Conservation (phyloP, 75 land plant genomes). For the Pseudotsuga menziesii region DNA sequence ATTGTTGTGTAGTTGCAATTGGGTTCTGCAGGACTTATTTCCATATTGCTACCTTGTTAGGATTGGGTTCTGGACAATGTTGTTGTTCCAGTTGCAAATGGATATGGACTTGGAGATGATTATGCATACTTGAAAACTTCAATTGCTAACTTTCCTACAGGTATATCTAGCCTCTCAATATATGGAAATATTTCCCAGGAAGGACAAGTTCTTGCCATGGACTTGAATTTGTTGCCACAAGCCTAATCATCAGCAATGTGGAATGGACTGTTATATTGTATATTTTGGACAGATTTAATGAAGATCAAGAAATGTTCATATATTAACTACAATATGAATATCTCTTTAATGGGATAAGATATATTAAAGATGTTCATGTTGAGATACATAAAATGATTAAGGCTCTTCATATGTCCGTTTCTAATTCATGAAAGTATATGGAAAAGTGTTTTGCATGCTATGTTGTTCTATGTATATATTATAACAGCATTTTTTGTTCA, state of each 20-base stretch:
- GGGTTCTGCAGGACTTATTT: neutral
- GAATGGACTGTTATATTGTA: neutral
- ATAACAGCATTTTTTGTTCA: neutral
- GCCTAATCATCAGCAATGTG: neutral
- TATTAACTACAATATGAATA: neutral
- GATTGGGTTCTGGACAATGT: conserved; percentile 85
- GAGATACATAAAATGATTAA: neutral
- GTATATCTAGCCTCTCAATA: conserved; percentile 17
- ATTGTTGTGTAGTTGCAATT: neutral
- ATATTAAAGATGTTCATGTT: too few relatives aligned
- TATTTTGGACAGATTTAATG: neutral
- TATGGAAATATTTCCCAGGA: neutral
- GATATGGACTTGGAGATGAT: conserved; percentile 59
- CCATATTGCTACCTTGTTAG: conserved; percentile 24
- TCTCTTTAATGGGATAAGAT: too few relatives aligned
- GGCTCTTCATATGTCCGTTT: neutral
- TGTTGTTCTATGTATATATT: neutral
- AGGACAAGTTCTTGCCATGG: neutral
- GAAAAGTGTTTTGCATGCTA: neutral
- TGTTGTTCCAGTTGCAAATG: conserved; percentile 78
- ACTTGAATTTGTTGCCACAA: conserved; percentile 1
- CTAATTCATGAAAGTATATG: neutral
- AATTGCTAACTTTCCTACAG: conserved; percentile 67
- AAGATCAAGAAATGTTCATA: neutral
- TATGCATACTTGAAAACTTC: conserved; percentile 80